Percentiles rank a stretch among this genome's conserved stretches.
phyloP scores from a whole-genome alignment of 371 early-diverging fungal genomes.

The Lichtheimia ornata region DNA sequence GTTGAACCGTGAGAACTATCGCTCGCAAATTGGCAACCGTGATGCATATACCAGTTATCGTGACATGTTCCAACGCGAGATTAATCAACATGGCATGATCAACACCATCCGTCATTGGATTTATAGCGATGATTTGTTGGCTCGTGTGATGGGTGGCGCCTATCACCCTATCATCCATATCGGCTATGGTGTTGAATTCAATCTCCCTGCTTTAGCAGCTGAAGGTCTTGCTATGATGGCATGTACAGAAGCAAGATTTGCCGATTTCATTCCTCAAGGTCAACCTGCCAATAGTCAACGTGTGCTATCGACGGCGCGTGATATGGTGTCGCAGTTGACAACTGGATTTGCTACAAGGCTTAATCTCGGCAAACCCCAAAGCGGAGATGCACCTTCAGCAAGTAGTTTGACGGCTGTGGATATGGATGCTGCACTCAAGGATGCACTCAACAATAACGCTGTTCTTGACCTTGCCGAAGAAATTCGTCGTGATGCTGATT shows the following conservation, averaged over 20 bases:
- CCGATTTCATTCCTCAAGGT: constrained; percentile 13
- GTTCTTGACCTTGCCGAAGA: constrained; percentile 26
- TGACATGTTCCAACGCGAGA: constrained; percentile 47
- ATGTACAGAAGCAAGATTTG: constrained; percentile 30
- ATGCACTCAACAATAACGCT: constrained; percentile 18
- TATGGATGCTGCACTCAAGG: neutral
- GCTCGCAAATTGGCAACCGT: constrained; percentile 38
- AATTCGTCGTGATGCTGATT: constrained; percentile 32
- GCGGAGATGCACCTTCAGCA: neutral
- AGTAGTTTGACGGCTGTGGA: constrained; percentile 8
- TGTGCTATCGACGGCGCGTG: constrained; percentile 9
- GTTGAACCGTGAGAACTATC: constrained; percentile 44
- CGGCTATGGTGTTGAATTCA: constrained; percentile 69
- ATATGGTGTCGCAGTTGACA: constrained; percentile 15
- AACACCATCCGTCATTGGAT: constrained; percentile 51
- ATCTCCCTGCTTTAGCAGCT: constrained; percentile 50
- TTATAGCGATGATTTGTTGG: constrained; percentile 43
- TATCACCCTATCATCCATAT: constrained; percentile 69
- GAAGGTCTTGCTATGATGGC: constrained; percentile 61
- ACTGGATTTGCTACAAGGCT: constrained; percentile 6
- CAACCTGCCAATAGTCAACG: constrained; percentile 9
- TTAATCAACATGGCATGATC: constrained; percentile 43
- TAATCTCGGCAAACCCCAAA: constrained; percentile 7
- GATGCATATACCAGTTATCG: constrained; percentile 50
- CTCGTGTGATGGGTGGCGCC: constrained; percentile 48